Conservation (phyloP, 768 basidiomycete genomes). For the Lactarius akahatsu region DNA sequence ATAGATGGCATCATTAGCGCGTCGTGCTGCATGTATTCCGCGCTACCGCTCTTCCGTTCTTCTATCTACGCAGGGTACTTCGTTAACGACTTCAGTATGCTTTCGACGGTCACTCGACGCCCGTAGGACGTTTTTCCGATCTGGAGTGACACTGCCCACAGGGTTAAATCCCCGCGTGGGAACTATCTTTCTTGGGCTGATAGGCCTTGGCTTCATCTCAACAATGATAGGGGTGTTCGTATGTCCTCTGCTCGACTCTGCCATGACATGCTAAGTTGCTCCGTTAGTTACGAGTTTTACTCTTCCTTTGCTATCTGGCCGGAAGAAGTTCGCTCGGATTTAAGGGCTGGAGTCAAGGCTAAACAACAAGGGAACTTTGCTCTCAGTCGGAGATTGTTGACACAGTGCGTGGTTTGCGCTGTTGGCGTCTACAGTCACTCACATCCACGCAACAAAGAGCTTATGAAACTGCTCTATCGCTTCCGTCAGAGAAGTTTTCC, state of each 20-base stretch:
- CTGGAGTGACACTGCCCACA: background rate
- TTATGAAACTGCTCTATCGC: slow-evolving; percentile 50
- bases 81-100: background rate
- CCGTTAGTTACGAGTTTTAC: slow-evolving; percentile 54
- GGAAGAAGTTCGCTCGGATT: slow-evolving; percentile 55
- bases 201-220: slow-evolving; percentile 22
- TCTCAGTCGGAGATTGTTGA: slow-evolving; percentile 52
- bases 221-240: slow-evolving; percentile 26
- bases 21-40: background rate
- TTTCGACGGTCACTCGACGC: background rate
- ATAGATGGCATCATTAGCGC: slow-evolving; percentile 8
- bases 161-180: slow-evolving; percentile 14
- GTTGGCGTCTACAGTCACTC: background rate
- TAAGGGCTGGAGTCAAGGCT: slow-evolving; percentile 64
- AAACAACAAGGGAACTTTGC: slow-evolving; percentile 55
- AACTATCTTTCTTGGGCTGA: slow-evolving; percentile 22
- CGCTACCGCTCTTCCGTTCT: background rate
- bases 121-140: slow-evolving; percentile 14
- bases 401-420: slow-evolving; percentile 43
- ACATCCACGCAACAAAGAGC: slow-evolving; percentile 41
- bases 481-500: slow-evolving; percentile 40
- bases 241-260: slow-evolving; percentile 7
- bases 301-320: slow-evolving; percentile 66
- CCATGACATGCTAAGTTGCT: slow-evolving; percentile 32
- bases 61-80: background rate